Evolutionary conservation across 768 basidiomycete species (phyloP).

Genomic region (Trametes cinnabarina): DNA sequence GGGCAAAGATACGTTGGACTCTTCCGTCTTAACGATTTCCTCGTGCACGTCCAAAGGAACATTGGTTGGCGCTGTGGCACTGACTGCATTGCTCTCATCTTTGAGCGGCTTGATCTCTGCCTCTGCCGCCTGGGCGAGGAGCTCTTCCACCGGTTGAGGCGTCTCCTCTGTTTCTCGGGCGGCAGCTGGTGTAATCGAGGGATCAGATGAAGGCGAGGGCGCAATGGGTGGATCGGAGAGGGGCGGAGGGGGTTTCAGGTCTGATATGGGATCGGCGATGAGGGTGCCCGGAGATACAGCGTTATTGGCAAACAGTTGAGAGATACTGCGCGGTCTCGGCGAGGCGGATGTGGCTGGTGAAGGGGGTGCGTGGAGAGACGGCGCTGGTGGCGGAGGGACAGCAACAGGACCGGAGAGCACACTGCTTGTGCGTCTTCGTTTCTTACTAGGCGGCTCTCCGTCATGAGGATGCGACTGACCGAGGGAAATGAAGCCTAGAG

Average conservation of each 20-base stretch:
- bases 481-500: slow-evolving; percentile 9
- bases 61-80: too few species aligned
- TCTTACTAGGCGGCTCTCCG: slow-evolving; percentile 23
- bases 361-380: not conserved
- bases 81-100: too few species aligned
- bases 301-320: slow-evolving; percentile 1
- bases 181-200: too few species aligned
- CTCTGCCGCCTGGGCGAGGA: too few species aligned
- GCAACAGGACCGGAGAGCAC: not conserved
- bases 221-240: too few species aligned
- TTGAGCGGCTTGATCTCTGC: too few species aligned
- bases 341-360: not conserved
- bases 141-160: too few species aligned
- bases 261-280: not conserved
- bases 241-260: not conserved
- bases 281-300: not conserved
- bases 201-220: too few species aligned
- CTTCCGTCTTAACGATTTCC: too few species aligned
- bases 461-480: slow-evolving; percentile 2
- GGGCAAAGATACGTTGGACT: too few species aligned
- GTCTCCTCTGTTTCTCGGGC: too few species aligned
- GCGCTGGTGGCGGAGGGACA: not conserved
- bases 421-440: slow-evolving; percentile 22
- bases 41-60: too few species aligned
- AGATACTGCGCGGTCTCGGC: slow-evolving; percentile 5